Base-by-base conservation (phyloP, 176 grass and related monocot species). In the Eleusine coracana region DNA sequence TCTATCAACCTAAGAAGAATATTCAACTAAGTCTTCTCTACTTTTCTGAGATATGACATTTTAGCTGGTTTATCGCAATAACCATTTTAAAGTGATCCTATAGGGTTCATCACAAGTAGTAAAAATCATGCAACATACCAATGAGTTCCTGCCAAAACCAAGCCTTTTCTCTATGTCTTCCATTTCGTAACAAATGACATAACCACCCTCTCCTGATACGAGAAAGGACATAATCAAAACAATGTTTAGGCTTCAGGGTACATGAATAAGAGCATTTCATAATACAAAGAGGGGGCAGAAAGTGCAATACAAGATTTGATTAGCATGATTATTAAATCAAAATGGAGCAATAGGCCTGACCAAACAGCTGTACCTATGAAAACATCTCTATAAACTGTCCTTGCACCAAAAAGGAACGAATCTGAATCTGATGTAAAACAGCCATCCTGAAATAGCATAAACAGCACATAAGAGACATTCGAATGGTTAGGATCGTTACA, bases 351-450 rank as follows among this genome's bases (percentile, higher is more conserved):
- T 5, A 74, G 21, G 51, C 70, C 46, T 37, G 38, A 52, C 23
- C 36, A 56, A 56, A 77, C 18, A 52, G 13, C 27, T 71, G 54
- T 87, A 93, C 92, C 96, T 91, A 98, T 87, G 63, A 95, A 87
- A 68, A 98, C 83, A 70, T 95, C 96, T 95, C 96, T 98, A 70
- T 98, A 98, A 75, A 98, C 90, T 79, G 90, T 98, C 79, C 86
- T 91, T 46, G 92, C 96, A 25, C 96, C 96, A 73, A 98, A 95
- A 85, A 98, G 96, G 68, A 98, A 98, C 10, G 94, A 61, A 86
- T 98, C 92, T 65, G 95, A 98, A 77, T 98, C 92, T 21, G 95
- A 89, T 76, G 81, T 95, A 78, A 98, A 95, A 86, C 95, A 98
- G 38, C 95, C 92, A 90, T 98, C 92, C 90, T 98, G 82, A 89